phyloP scores from a whole-genome alignment of 768 basidiomycete genomes.

The Mycena metata region DNA sequence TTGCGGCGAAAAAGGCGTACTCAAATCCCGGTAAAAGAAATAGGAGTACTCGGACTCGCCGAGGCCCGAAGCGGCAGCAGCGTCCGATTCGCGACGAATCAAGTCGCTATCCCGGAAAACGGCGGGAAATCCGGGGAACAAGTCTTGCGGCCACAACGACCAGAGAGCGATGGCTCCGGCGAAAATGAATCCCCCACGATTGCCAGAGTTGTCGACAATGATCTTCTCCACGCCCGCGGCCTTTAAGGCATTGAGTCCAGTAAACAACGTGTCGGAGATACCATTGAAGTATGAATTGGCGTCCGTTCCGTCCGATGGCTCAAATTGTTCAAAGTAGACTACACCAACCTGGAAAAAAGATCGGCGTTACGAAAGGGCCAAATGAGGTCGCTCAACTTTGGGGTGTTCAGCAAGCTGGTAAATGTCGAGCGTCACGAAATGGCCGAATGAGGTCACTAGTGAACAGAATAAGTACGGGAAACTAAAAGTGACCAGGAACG shows the following conservation, averaged over 20 bases:
- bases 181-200: conserved; percentile 39
- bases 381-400: no score
- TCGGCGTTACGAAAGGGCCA: no score
- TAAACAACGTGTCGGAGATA: conserved; percentile 36
- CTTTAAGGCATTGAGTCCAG: conserved; percentile 35
- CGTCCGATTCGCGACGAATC: conserved; percentile 33
- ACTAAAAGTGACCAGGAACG: neutral
- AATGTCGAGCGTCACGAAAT: conserved; percentile 40
- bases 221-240: conserved; percentile 35
- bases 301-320: conserved; percentile 27
- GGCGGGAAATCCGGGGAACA: conserved; percentile 37
- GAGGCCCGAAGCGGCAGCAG: conserved; percentile 22
- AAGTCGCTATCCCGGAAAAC: conserved; percentile 32
- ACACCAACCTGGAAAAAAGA: no score
- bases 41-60: conserved; percentile 28
- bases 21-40: conserved; percentile 33
- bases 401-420: conserved; percentile 38
- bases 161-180: conserved; percentile 34
- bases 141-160: conserved; percentile 24
- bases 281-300: conserved; percentile 32
- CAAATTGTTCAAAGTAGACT: conserved; percentile 40
- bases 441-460: conserved; percentile 36
- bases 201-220: conserved; percentile 36
- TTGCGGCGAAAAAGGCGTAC: neutral
- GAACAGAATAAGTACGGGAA: no score